Evolutionary conservation across 345 rosid genomes (phyloP).

Genomic region (Eucalyptus sp.): DNA sequence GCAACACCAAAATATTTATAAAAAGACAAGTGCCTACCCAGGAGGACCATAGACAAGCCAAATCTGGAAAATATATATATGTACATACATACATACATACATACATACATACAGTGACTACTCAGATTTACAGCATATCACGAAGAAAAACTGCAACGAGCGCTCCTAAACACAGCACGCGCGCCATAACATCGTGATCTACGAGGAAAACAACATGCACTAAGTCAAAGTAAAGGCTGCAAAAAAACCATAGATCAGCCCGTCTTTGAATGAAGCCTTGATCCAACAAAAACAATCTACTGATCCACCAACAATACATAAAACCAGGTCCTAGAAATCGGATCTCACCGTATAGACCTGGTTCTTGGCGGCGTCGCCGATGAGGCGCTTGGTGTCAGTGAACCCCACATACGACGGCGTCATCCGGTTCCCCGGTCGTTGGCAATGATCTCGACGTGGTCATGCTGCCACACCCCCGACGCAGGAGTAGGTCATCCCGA

Average conservation of each 20-base stretch:
- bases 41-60: not conserved
- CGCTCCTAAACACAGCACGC: not conserved
- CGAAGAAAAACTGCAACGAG: not conserved
- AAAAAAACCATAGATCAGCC: not conserved
- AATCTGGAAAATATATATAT: not conserved
- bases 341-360: conserved; percentile 33
- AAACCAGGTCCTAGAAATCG: not conserved
- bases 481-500: conserved; percentile 27
- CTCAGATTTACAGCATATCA: not conserved
- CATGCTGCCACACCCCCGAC: conserved; percentile 25
- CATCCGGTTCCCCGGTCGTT: conserved; percentile 23
- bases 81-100: too few relatives aligned
- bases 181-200: not conserved
- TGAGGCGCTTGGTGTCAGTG: conserved; percentile 21
- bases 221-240: not conserved
- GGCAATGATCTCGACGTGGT: conserved; percentile 23
- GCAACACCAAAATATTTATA: not conserved
- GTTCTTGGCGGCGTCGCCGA: conserved; percentile 18
- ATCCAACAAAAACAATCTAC: not conserved
- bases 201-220: not conserved
- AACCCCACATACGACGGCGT: conserved; percentile 24
- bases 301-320: not conserved
- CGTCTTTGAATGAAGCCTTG: not conserved
- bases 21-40: not conserved
- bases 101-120: not conserved